phyloP scores from a whole-genome alignment of 2,329 filamentous ascomycete species.

The Arachnopeziza araneosa region DNA sequence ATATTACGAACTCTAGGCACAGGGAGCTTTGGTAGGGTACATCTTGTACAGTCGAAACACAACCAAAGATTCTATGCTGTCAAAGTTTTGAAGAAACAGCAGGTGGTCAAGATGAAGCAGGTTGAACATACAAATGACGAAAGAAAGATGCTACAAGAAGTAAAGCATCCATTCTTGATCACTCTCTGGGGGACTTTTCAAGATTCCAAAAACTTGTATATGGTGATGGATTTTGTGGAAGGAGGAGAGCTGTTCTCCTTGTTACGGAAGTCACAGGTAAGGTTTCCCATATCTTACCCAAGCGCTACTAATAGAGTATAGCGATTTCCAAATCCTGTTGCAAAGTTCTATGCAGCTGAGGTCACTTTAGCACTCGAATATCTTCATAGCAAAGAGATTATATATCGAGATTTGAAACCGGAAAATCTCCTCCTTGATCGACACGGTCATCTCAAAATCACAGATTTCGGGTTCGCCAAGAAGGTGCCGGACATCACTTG shows the following conservation, averaged over 20 bases:
- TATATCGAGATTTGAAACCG: conserved; percentile 95
- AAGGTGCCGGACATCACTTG: conserved; percentile 98
- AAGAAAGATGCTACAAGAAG: conserved; percentile 88
- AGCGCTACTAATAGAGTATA: conserved; percentile 35
- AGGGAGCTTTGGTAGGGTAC: conserved; percentile 93
- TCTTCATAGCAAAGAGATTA: conserved; percentile 89
- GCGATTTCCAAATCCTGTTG: conserved; percentile 97
- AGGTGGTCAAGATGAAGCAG: conserved; percentile 99
- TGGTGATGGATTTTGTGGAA: conserved; percentile 99
- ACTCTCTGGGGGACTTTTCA: conserved; percentile 99
- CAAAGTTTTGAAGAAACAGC: conserved; percentile 96
- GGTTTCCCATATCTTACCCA: not conserved
- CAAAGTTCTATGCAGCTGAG: conserved; percentile 98
- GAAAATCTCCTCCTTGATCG: conserved; percentile 89
- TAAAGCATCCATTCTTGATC: conserved; percentile 96
- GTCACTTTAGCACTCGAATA: conserved; percentile 95
- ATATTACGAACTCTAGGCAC: conserved; percentile 90
- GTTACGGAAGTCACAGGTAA: conserved; percentile 82
- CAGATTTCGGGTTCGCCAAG: conserved; percentile 98
- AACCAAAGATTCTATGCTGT: conserved; percentile 98
- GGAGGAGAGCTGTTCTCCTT: conserved; percentile 96
- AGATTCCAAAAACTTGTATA: conserved; percentile 91
- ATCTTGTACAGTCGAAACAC: conserved; percentile 95
- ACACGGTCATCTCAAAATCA: conserved; percentile 93
- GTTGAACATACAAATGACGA: conserved; percentile 99